A percentile compares a stretch with the other conserved stretches of the same genome.
Evolutionary conservation across 2,329 filamentous ascomycete species (phyloP).

Genomic region (Tolypocladium tundrense): DNA sequence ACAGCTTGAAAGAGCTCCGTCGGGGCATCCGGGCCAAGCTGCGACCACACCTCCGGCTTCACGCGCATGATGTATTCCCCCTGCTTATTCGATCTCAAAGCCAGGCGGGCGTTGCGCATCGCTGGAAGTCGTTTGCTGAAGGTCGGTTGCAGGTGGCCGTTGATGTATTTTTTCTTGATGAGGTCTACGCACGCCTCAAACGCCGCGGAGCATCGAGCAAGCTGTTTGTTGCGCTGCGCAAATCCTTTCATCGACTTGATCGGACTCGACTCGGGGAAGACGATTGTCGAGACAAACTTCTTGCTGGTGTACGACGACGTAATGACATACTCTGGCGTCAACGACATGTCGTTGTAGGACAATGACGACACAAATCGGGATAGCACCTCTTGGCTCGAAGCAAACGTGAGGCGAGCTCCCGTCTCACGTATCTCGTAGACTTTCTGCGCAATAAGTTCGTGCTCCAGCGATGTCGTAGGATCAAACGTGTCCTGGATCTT

Average conservation of each 20-base stretch:
- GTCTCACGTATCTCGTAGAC: slow-evolving; percentile 53
- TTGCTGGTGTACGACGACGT: slow-evolving; percentile 31
- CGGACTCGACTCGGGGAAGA: slow-evolving; percentile 66
- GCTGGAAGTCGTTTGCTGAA: slow-evolving; percentile 61
- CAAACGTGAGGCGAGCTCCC: slow-evolving; percentile 70
- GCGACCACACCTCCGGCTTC: slow-evolving; percentile 68
- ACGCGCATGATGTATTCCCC: slow-evolving; percentile 65
- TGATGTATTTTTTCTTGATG: slow-evolving; percentile 54
- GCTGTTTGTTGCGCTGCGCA: slow-evolving; percentile 56
- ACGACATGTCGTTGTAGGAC: slow-evolving; percentile 15
- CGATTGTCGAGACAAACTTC: slow-evolving; percentile 66
- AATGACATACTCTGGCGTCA: slow-evolving; percentile 50
- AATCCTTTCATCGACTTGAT: slow-evolving; percentile 56
- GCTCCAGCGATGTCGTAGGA: slow-evolving; percentile 4
- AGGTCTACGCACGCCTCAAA: slow-evolving; percentile 72
- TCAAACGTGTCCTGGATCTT: slow-evolving; percentile 25
- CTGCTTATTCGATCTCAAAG: slow-evolving; percentile 68
- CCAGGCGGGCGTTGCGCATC: slow-evolving; percentile 81
- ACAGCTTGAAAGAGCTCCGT: slow-evolving; percentile 49
- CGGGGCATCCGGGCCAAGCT: slow-evolving; percentile 29
- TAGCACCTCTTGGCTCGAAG: slow-evolving; percentile 61
- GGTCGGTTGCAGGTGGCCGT: slow-evolving; percentile 63
- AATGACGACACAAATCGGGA: slow-evolving; percentile 65
- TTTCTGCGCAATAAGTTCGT: slow-evolving; percentile 25
- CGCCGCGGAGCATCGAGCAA: slow-evolving; percentile 81